Evolutionary conservation across 2,329 filamentous ascomycete species (phyloP).

Genomic region (Ceratocystis ficicola): DNA sequence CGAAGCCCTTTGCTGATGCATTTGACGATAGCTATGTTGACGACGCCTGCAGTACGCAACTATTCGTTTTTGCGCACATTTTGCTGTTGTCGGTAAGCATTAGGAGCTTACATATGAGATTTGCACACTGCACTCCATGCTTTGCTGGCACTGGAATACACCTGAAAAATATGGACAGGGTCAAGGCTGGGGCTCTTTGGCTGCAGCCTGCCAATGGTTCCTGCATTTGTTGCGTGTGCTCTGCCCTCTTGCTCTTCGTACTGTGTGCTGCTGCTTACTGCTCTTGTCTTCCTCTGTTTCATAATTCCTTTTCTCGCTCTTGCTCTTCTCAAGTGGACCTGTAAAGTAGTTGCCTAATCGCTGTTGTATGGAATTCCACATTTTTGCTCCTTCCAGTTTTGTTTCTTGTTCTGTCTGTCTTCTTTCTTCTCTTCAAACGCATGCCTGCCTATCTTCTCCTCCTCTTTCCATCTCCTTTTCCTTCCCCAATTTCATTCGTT

Average conservation of each 20-base stretch:
- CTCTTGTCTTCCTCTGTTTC: not conserved
- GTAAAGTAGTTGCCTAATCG: slow-evolving; percentile 7
- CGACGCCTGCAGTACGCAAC: not conserved
- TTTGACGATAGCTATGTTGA: not conserved
- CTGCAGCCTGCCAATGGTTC: not conserved
- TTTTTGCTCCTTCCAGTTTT: not conserved
- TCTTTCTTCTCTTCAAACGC: not conserved
- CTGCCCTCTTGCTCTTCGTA: not conserved
- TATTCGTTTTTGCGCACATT: not conserved
- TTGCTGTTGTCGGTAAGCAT: not conserved
- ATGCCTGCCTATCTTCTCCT: not conserved
- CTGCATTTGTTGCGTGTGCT: not conserved
- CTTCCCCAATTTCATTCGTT: not conserved
- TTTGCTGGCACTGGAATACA: not conserved
- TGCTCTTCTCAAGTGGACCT: not conserved
- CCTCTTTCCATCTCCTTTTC: not conserved
- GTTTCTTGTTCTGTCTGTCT: slow-evolving; percentile 5
- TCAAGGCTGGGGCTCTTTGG: not conserved
- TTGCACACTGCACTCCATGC: not conserved
- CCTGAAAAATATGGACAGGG: not conserved
- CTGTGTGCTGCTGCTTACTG: not conserved
- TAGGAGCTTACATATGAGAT: not conserved
- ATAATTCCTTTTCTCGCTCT: not conserved
- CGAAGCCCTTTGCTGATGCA: not conserved
- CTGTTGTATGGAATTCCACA: not conserved